Base-by-base conservation (phyloP, 2,329 filamentous ascomycete genomes). In the Exophiala aquamarina region DNA sequence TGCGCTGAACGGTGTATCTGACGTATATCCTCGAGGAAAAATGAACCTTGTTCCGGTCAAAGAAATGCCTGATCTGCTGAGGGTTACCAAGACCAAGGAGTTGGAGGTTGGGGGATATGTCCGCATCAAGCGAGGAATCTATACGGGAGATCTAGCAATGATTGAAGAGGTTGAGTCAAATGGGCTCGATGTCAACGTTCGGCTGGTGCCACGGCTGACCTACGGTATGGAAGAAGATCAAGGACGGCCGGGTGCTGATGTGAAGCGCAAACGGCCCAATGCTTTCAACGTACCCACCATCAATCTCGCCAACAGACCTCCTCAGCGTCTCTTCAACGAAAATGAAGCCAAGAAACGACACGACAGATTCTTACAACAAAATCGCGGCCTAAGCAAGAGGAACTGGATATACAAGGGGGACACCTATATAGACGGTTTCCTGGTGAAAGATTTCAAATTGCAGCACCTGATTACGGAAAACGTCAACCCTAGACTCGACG, bases 41-140 rank as follows among this genome's bases (percentile, higher is more conserved):
- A 85, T 93, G 71, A 81, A 91, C 35, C 75, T 97, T 41, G 89
- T 98, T 33, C 89, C 93, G 39, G 90, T 97, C 61, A 95, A 95
- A 67, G 93, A 98, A 69, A 95, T 96, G 84, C 92, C 93, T 2
- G 93, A 97, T 68, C 79, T 98, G n/a, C 77, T 98, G 14, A 83
- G 90, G 41, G 89, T 95, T 20, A 84, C 83, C 51, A 95, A 95
- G 72, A 92, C 87, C 2, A 87, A 90, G 38, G 83, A 84, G 19
- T 75, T 98, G 26, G 83, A 93, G 59, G 87, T 86, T 8, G 92
- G 92, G 55, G 89, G 89, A 29, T 98, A 93, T 79, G 92, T 97
- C 41, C 89, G 93, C 55, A 83, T 97, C 55, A 85, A 83, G 65
- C 82, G 88, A 44, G 78, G 84, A 35, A 87, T 91, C 64, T 94